Conservation (phyloP, 2,329 filamentous ascomycete species). For the Xylariaceae sp. region DNA sequence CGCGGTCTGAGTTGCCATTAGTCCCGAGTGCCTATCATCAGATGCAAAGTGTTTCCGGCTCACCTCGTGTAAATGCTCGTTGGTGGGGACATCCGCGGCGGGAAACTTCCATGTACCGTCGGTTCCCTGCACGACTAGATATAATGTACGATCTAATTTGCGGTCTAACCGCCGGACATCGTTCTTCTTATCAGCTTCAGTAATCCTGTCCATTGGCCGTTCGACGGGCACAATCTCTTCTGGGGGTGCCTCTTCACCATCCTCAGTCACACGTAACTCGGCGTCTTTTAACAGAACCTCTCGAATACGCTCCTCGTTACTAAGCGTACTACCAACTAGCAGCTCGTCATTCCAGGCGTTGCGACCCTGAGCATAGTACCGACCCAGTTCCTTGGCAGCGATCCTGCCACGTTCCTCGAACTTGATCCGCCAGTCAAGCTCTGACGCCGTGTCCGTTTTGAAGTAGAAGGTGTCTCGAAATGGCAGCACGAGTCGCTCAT, state of each 20-base stretch:
- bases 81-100: constrained; percentile 60
- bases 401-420: constrained; percentile 67
- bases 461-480: constrained; percentile 94
- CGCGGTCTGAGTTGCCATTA: constrained; percentile 59
- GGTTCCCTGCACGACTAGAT: constrained; percentile 74
- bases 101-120: constrained; percentile 80
- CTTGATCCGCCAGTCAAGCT: constrained; percentile 88
- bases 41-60: constrained; percentile 33
- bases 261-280: constrained; percentile 57
- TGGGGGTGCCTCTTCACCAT: constrained; percentile 55
- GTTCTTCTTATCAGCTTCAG: constrained; percentile 72
- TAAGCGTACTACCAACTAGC: constrained; percentile 66
- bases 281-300: constrained; percentile 72
- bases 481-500: constrained; percentile 82
- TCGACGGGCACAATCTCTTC: constrained; percentile 65
- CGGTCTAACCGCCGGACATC: constrained; percentile 77
- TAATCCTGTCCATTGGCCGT: constrained; percentile 64
- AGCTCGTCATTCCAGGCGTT: constrained; percentile 91
- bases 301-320: constrained; percentile 59
- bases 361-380: constrained; percentile 67
- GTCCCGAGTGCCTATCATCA: neutral
- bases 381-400: constrained; percentile 77
- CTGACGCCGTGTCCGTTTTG: constrained; percentile 79
- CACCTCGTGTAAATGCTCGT: constrained; percentile 81
- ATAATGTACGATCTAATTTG: constrained; percentile 74